Evolutionary conservation across 2,329 filamentous ascomycete species (phyloP).

Genomic region (Dactylellina haptotyla): DNA sequence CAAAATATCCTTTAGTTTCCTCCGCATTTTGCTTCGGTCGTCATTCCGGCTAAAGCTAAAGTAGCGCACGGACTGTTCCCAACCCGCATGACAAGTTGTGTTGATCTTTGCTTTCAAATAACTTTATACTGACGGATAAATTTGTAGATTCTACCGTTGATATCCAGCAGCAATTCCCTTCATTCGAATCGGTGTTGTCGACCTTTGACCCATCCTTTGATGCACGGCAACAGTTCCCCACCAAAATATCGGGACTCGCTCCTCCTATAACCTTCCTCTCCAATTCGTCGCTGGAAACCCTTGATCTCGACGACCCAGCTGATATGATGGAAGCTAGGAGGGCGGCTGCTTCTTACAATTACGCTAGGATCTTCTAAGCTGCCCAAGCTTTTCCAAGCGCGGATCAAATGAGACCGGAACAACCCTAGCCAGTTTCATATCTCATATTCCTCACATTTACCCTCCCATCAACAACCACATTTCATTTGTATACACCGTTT

Average conservation of each 20-base stretch:
- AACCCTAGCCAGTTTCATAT: conserved; percentile 42
- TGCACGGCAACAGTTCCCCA: neutral
- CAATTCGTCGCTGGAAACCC: conserved; percentile 39
- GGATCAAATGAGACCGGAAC: conserved; percentile 37
- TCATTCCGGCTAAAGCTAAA: conserved; percentile 42
- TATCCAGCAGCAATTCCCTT: conserved; percentile 40
- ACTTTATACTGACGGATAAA: conserved; percentile 50
- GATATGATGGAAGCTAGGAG: conserved; percentile 28
- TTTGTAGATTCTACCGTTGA: conserved; percentile 49
- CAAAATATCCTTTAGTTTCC: no score
- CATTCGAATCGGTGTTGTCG: conserved; percentile 49
- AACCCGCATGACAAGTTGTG: conserved; percentile 43
- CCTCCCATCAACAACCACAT: conserved; percentile 7
- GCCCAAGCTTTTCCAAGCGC: neutral
- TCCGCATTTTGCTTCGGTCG: conserved; percentile 22
- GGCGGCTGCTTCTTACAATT: conserved; percentile 18
- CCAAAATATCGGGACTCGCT: conserved; percentile 10
- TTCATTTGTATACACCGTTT: conserved; percentile 1
- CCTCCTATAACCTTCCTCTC: conserved; percentile 32
- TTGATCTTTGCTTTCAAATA: conserved; percentile 20
- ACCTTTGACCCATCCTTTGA: conserved; percentile 46
- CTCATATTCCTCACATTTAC: conserved; percentile 33
- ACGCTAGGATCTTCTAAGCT: conserved; percentile 9
- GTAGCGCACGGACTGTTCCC: conserved; percentile 38
- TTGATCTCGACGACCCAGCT: conserved; percentile 41